Percentiles rank a stretch among this genome's conserved stretches.
Evolutionary conservation across 192 early-diverging fungal species (phyloP).

Genomic region (Neocallimastix lanati): DNA sequence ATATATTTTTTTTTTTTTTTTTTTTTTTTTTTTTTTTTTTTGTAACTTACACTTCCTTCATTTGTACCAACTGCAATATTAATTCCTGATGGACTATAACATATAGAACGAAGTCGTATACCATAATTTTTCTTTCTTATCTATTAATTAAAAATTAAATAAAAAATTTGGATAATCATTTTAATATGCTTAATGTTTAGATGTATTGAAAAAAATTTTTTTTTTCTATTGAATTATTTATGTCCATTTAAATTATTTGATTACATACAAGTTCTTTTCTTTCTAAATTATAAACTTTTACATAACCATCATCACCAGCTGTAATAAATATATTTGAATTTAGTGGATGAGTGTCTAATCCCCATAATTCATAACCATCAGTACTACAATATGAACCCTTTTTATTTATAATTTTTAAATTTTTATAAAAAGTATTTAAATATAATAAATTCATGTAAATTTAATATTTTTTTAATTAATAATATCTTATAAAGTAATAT

Average conservation of each 20-base stretch:
- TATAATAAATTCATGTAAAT: too few species aligned
- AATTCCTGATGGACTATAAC: neutral
- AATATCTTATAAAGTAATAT: too few species aligned
- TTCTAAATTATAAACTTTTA: slow-evolving; percentile 7
- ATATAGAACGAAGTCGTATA: neutral
- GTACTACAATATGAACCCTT: neutral
- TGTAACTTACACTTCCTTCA: slow-evolving; percentile 9
- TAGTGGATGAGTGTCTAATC: slow-evolving; percentile 12
- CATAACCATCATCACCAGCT: slow-evolving; percentile 8
- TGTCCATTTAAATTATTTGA: too few species aligned
- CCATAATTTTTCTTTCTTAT: neutral
- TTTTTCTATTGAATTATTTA: too few species aligned
- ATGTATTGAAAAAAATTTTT: too few species aligned
- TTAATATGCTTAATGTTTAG: too few species aligned
- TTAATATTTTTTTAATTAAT: too few species aligned
- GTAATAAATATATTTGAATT: slow-evolving; percentile 5
- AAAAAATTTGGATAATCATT: too few species aligned
- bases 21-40: too few species aligned
- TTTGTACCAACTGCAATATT: slow-evolving; percentile 10
- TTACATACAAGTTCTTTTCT: neutral
- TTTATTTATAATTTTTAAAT: neutral
- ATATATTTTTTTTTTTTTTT: too few species aligned
- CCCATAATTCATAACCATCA: slow-evolving; percentile 7
- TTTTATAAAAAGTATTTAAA: too few species aligned
- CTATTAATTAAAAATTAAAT: too few species aligned